Evolutionary conservation across 768 basidiomycete species (phyloP).

Genomic region (Lactarius akahatsu): DNA sequence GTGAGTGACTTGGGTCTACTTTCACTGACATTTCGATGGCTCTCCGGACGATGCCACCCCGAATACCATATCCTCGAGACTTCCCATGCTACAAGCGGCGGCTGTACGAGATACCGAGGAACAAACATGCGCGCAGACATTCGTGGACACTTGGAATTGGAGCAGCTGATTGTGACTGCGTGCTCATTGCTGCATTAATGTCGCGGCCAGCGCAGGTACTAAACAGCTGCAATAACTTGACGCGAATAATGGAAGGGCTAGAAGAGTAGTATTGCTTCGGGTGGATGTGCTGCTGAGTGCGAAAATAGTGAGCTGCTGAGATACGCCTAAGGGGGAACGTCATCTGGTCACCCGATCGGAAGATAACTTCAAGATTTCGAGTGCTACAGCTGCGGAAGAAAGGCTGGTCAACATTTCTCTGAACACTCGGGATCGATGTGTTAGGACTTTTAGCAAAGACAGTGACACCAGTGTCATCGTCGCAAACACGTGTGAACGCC

Average conservation of each 20-base stretch:
- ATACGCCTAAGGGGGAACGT: conserved; percentile 10
- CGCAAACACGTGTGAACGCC: not conserved
- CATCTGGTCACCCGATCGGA: not conserved
- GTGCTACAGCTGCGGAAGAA: conserved; percentile 28
- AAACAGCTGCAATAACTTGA: conserved; percentile 16
- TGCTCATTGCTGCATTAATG: conserved; percentile 9
- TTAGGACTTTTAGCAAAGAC: conserved; percentile 13
- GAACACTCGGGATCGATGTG: too few relatives aligned
- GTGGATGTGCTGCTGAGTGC: not conserved
- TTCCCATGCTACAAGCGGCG: conserved; percentile 9
- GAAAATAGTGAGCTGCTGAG: conserved; percentile 1
- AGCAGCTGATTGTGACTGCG: conserved; percentile 14
- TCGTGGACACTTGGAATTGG: not conserved
- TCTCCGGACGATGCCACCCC: too few relatives aligned
- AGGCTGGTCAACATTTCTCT: not conserved
- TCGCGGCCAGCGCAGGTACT: conserved; percentile 13
- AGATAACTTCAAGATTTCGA: conserved; percentile 28
- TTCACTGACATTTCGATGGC: too few relatives aligned
- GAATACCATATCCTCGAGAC: too few relatives aligned
- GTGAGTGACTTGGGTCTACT: too few relatives aligned
- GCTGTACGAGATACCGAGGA: conserved; percentile 1
- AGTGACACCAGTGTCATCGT: conserved; percentile 9
- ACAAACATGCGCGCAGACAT: conserved; percentile 7
- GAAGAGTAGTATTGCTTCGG: not conserved
- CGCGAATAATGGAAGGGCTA: conserved; percentile 1